phyloP scores from a whole-genome alignment of 1,284 basidiomycete species.

The Omphalotus olearius region DNA sequence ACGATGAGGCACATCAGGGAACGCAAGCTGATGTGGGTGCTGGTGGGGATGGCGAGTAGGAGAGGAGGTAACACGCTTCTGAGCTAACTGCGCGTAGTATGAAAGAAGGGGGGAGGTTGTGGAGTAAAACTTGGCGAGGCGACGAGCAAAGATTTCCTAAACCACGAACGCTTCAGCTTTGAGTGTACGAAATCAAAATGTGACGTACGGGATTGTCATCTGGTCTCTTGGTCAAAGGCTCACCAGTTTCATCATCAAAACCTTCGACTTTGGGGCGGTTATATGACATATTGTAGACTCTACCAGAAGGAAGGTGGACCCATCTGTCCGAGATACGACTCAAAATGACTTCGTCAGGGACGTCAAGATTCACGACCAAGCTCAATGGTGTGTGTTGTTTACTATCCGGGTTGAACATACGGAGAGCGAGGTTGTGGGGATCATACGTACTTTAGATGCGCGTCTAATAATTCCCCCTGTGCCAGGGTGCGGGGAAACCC shows the following conservation, averaged over 20 bases:
- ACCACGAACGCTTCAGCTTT: background rate
- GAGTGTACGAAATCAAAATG: background rate
- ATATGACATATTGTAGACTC: constrained; percentile 91
- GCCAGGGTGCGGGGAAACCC: constrained; percentile 93
- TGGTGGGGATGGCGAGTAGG: constrained; percentile 30
- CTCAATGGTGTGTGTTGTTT: constrained; percentile 11
- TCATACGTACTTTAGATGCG: constrained; percentile 54
- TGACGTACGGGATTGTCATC: constrained; percentile 11
- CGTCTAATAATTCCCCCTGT: constrained; percentile 85
- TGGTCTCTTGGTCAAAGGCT: constrained; percentile 12
- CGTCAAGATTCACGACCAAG: constrained; percentile 82
- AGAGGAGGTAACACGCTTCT: constrained; percentile 19
- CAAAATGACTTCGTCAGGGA: constrained; percentile 88
- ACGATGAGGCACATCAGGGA: constrained; percentile 34
- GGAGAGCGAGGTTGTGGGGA: background rate
- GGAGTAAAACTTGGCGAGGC: constrained; percentile 81
- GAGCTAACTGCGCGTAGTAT: constrained; percentile 59
- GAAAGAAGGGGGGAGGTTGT: constrained; percentile 84
- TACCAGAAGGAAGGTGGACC: constrained; percentile 81
- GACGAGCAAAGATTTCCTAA: constrained; percentile 81
- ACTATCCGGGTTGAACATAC: background rate
- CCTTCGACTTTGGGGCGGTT: constrained; percentile 80
- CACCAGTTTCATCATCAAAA: constrained; percentile 10
- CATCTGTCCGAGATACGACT: constrained; percentile 92
- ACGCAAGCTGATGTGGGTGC: constrained; percentile 46